These are phyloP conservation scores for Wickerhamomyces pijperi DNA, from an alignment of 805 yeast genomes.

Conservation along the genomic window DNA sequence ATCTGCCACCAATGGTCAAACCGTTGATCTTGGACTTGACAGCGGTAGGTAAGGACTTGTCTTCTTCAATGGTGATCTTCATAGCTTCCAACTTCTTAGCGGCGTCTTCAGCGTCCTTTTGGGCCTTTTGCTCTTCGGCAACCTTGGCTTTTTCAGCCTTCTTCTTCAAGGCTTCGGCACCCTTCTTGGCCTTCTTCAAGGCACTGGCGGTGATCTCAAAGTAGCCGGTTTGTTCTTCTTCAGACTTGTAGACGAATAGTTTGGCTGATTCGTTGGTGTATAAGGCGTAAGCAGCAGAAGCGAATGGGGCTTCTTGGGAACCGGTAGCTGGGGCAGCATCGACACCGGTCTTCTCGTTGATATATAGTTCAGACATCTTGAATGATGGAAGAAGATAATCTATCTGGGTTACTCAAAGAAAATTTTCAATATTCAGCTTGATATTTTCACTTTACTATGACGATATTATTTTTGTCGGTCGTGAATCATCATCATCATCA, in stretches of 20 bases:
- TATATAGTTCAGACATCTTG: slow-evolving; percentile 11
- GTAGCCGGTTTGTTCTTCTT: slow-evolving; percentile 41
- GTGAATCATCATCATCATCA: too few relatives aligned
- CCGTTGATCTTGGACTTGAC: slow-evolving; percentile 46
- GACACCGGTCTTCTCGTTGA: slow-evolving; percentile 60
- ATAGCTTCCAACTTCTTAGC: slow-evolving; percentile 70
- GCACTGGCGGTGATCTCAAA: slow-evolving; percentile 82
- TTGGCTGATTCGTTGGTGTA: slow-evolving; percentile 35
- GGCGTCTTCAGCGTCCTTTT: slow-evolving; percentile 58
- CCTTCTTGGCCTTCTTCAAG: slow-evolving; percentile 91
- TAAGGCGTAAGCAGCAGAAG: slow-evolving; percentile 77
- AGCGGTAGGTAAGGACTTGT: slow-evolving; percentile 62
- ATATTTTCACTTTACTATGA: too few relatives aligned
- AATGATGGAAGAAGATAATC: not conserved
- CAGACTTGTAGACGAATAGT: slow-evolving; percentile 48
- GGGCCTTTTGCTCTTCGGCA: slow-evolving; percentile 38
- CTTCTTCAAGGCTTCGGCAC: slow-evolving; percentile 84
- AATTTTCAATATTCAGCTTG: too few relatives aligned
- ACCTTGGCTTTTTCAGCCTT: slow-evolving; percentile 40
- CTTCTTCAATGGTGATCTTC: slow-evolving; percentile 68
- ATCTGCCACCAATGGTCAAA: slow-evolving; percentile 54
- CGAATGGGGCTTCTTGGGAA: slow-evolving; percentile 56
- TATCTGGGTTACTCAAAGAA: too few relatives aligned
- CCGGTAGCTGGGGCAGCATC: slow-evolving; percentile 57
- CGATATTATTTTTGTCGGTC: too few relatives aligned